phyloP scores from a whole-genome alignment of 116 monocot species.

The Trichopus zeylanicus region DNA sequence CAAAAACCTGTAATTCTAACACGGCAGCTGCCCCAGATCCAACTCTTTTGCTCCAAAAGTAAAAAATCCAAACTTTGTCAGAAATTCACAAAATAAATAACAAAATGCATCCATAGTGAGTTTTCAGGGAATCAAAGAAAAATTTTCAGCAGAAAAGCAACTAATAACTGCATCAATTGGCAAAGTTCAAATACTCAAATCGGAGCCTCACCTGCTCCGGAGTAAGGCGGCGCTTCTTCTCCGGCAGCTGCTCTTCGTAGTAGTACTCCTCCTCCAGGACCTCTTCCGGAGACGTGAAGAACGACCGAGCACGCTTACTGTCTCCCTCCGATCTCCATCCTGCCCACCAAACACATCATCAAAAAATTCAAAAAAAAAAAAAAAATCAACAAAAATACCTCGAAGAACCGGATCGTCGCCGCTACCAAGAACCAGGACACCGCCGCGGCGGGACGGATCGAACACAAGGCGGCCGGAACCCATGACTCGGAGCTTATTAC shows the following conservation, averaged over 20 bases:
- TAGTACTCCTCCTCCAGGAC: constrained; percentile 54
- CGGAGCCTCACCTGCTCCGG: constrained; percentile 57
- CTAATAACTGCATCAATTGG: too few species aligned
- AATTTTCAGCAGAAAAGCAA: too few species aligned
- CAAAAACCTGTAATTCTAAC: too few species aligned
- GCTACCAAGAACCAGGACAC: constrained; percentile 24
- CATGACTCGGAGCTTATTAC: constrained; percentile 17
- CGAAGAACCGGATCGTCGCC: constrained; percentile 23
- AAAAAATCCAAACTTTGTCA: too few species aligned
- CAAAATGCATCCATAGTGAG: too few species aligned
- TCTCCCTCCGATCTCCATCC: neutral
- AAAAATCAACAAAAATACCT: constrained; percentile 21
- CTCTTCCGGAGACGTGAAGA: constrained; percentile 59
- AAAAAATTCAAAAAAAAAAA: neutral
- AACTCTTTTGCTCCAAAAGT: too few species aligned
- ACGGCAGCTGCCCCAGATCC: too few species aligned
- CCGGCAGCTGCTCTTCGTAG: constrained; percentile 69
- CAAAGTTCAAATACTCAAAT: too few species aligned
- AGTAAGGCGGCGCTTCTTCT: constrained; percentile 87
- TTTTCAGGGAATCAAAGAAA: too few species aligned
- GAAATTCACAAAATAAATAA: too few species aligned
- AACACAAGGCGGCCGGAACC: constrained; percentile 52
- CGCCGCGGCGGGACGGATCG: constrained; percentile 17
- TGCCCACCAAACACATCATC: neutral
- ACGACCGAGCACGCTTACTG: constrained; percentile 29